Percentiles rank a stretch among this genome's conserved stretches.
Evolutionary conservation across 331 rosid species (phyloP).

Genomic region (Spiraea crenata): DNA sequence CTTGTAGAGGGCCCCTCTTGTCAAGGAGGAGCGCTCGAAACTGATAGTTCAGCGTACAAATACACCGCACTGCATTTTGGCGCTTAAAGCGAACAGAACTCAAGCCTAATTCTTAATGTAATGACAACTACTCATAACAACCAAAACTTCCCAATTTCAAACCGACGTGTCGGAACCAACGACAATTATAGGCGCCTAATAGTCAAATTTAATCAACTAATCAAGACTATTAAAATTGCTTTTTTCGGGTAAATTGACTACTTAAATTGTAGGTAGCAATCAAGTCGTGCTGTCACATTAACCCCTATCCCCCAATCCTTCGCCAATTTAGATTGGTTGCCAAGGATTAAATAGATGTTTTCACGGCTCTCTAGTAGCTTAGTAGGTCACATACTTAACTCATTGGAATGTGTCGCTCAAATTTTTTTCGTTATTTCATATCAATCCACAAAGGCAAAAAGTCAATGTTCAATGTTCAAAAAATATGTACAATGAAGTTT

Average conservation of each 20-base stretch:
- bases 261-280: background rate
- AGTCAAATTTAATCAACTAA: background rate
- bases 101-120: background rate
- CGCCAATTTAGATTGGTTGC: background rate
- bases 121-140: background rate
- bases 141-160: background rate
- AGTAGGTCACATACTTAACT: too few relatives aligned
- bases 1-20: background rate
- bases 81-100: background rate
- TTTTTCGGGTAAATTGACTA: background rate
- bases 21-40: background rate
- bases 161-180: background rate
- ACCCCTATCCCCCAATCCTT: background rate
- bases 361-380: too few relatives aligned
- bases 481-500: constrained; percentile 1
- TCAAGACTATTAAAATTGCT: background rate
- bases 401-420: too few relatives aligned
- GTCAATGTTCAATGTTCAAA: background rate
- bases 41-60: background rate
- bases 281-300: background rate
- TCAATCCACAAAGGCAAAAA: background rate
- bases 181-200: background rate
- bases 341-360: too few relatives aligned
- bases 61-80: background rate
- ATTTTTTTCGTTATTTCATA: too few relatives aligned